phyloP scores from a whole-genome alignment of 164 flowering plant genomes.

The Liriodendron chinense region DNA sequence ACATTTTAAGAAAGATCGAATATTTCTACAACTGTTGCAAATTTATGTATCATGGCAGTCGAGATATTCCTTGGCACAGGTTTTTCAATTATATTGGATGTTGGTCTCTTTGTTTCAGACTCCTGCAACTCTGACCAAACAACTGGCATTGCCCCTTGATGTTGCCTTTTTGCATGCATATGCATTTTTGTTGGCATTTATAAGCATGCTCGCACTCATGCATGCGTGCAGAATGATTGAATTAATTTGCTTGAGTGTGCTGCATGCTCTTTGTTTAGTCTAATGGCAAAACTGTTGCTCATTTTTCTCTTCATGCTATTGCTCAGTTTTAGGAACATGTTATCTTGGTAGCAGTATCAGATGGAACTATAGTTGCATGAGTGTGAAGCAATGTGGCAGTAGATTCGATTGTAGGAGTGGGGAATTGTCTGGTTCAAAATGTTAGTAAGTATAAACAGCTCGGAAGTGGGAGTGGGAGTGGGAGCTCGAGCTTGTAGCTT shows the following conservation, averaged over 20 bases:
- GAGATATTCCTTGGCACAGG: background rate
- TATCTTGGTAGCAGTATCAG: background rate
- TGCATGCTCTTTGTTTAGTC: background rate
- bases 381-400: too few species aligned
- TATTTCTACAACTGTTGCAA: background rate
- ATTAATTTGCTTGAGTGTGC: background rate
- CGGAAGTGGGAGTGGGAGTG: too few species aligned
- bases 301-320: background rate
- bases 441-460: too few species aligned
- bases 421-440: too few species aligned
- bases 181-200: background rate
- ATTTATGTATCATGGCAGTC: background rate
- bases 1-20: background rate
- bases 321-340: background rate
- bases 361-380: too few species aligned
- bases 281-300: background rate
- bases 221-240: background rate
- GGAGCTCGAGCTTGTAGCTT: too few species aligned
- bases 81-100: background rate
- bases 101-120: background rate
- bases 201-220: background rate
- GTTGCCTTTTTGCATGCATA: too few species aligned
- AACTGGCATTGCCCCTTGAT: background rate
- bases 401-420: too few species aligned
- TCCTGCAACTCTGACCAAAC: background rate